These are phyloP conservation scores for Suhomyces bolitotheri DNA, from an alignment of 1,139 yeast genomes.

Conservation along the genomic window DNA sequence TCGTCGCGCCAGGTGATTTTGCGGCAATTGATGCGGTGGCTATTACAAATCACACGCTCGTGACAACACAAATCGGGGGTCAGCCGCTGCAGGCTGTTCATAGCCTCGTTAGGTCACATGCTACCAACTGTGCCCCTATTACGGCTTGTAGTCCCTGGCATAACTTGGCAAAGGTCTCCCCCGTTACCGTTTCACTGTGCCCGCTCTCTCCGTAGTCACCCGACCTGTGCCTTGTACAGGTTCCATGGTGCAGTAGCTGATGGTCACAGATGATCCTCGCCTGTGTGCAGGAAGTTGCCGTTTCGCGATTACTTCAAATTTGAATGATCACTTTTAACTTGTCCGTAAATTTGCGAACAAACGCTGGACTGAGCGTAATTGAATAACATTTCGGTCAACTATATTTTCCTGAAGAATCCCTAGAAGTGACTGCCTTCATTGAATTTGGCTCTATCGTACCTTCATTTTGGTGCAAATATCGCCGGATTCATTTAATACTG, in stretches of 20 bases:
- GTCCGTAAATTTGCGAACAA: constrained; percentile 5
- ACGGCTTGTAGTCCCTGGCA: too few species aligned
- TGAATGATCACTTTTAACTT: constrained; percentile 14
- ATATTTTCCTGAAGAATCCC: too few species aligned
- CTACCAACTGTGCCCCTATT: too few species aligned
- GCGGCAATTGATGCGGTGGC: constrained; percentile 3
- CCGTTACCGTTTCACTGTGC: too few species aligned
- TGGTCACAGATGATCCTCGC: background rate
- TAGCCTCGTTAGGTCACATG: too few species aligned
- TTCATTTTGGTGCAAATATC: background rate
- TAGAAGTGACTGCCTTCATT: too few species aligned
- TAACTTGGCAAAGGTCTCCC: too few species aligned
- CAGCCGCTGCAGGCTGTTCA: too few species aligned
- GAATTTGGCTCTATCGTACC: background rate
- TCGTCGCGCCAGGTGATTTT: too few species aligned
- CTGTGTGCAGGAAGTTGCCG: constrained; percentile 6
- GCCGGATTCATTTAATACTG: background rate
- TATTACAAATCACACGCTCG: background rate
- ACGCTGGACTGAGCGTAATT: background rate
- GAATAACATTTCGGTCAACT: too few species aligned
- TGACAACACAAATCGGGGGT: background rate
- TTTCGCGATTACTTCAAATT: constrained; percentile 9
- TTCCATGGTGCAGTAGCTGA: background rate
- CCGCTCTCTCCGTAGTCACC: too few species aligned
- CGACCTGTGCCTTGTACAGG: too few species aligned